Conservation (phyloP, 2,329 filamentous ascomycete genomes). For the Cryoendolithus antarcticus region DNA sequence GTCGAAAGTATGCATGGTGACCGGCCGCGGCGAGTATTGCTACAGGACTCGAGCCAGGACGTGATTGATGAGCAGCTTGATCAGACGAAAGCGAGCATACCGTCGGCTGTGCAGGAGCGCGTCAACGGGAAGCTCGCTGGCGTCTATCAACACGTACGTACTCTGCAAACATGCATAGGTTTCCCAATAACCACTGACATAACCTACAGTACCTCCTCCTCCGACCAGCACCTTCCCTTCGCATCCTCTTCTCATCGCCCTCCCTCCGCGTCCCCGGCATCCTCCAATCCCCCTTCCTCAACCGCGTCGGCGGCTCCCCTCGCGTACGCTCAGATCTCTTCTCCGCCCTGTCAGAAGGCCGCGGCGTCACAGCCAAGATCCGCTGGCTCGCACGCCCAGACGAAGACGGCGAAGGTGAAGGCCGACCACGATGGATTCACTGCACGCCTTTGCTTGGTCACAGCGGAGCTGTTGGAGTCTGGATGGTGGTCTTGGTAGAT, state of each 20-base stretch:
- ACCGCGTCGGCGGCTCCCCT: constrained; percentile 37
- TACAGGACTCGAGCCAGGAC: constrained; percentile 35
- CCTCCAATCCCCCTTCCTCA: constrained; percentile 36
- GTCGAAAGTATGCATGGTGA: constrained; percentile 20
- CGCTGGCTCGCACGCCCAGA: constrained; percentile 48
- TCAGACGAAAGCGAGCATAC: constrained; percentile 8
- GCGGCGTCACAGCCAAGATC: constrained; percentile 62
- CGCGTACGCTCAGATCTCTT: constrained; percentile 42
- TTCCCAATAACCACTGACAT: constrained; percentile 3
- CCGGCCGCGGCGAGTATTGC: constrained; percentile 29
- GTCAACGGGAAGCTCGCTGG: constrained; percentile 35
- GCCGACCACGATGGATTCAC: constrained; percentile 61
- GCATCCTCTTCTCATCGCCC: constrained; percentile 39
- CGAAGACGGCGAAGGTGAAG: constrained; percentile 34
- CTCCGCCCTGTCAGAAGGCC: constrained; percentile 53
- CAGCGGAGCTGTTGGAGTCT: constrained; percentile 58
- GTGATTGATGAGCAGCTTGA: constrained; percentile 12
- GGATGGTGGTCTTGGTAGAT: constrained; percentile 66
- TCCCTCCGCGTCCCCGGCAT: constrained; percentile 38
- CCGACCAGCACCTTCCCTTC: constrained; percentile 35
- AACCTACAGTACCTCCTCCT: constrained; percentile 33
- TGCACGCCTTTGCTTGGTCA: constrained; percentile 59
- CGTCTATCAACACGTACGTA: constrained; percentile 45
- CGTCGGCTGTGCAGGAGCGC: constrained; percentile 11
- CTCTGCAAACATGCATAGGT: background rate